Evolutionary conservation across 306 rosid species (phyloP), one percentile per base, ranked within the genome.

Genomic region (Cicer chorassanicum): DNA sequence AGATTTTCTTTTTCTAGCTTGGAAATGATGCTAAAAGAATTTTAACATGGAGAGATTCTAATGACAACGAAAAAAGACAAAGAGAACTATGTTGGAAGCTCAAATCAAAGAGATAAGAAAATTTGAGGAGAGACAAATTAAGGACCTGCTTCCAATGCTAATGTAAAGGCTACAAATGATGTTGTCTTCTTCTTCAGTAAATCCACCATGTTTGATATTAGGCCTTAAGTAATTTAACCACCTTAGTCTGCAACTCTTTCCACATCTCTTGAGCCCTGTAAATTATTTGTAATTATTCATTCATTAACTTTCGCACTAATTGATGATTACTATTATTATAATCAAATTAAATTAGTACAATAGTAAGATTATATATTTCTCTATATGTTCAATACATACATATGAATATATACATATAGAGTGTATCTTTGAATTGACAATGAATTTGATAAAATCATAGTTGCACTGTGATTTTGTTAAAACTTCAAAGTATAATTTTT

Each of bases 121-220:
- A 46, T 46, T 50, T 42, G 15, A 49, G 67, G 44, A 70, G 16
- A 55, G 5, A 60, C 43, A 60, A 60, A 49, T 49, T 49, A 66
- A 44, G 6, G 56, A 93, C 98, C 98, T 91, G 98, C 99, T 95
- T 53, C 99, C 99, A 80, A 95, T 95, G 89, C 99, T 95, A 41
- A 95, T 95, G 70, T 95, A 95, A 84, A 95, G 99, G 75, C 79
- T 92, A 80, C 98, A 90, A 50, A 95, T 95, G 85, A 89, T 86
- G 87, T 88, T 89, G 89, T 95, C 99, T 83, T 95, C 99, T 89
- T 95, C 98, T 81, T 95, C 99, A 44, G 98, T 89, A 86, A 95
- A 95, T 70, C 98, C 98, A 50, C 99, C 99, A 85, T 95, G 99
- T 84, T 90, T 95, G 86, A 95, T 89, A 66, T 95, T 92, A 19